Base-by-base conservation (phyloP, 805 yeast species). In the Isabelozyma pseudorhagii region DNA sequence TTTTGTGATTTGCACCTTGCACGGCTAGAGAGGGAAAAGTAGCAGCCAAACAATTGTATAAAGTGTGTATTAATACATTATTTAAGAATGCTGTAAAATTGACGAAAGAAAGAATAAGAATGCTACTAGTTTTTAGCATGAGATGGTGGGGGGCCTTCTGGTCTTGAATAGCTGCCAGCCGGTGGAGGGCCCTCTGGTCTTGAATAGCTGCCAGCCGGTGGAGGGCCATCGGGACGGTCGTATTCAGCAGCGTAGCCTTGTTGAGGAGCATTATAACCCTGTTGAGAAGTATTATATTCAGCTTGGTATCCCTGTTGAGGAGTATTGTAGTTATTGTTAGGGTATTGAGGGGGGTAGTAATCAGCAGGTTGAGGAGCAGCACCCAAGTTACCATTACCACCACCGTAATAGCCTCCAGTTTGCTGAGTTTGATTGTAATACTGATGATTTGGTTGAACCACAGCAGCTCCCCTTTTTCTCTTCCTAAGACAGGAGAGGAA, bases 121-220 rank as follows among this genome's bases (percentile, higher is more conserved):
- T n/a, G 7, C 10, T 8, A 8, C 15, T 38, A 38, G 40, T 4
- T 14, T 28, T 42, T 42, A 9, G 11, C 36, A 39, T 56, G 55
- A 4, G 60, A 50, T 15, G 59, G 61, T 7, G 61, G 61, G 9
- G 61, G 61, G 11, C 61, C 59, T 3, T 44, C 49, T 11, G 61
- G 61, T 29, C 55, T 50, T 17, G 45, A 43, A 38, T 49, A 54
- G 10, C 21, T n/a, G 5, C 44, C 44, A 18, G 38, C 46, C 11
- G 50, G 50, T 8, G 29, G 47, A n/a, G 61, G 61, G 11, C 61
- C 59, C 3, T 44, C 49, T 11, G 61, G 61, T 29, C 55, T 50
- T 17, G 45, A 43, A 38, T 49, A 54, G 10, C 21, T n/a, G 5
- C 44, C 44, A 18, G 38, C 46, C 9, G 50, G 50, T 8, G 29